Evolutionary conservation across 352 stramenopile genomes (phyloP).

Genomic region (Pythium aquatile): DNA sequence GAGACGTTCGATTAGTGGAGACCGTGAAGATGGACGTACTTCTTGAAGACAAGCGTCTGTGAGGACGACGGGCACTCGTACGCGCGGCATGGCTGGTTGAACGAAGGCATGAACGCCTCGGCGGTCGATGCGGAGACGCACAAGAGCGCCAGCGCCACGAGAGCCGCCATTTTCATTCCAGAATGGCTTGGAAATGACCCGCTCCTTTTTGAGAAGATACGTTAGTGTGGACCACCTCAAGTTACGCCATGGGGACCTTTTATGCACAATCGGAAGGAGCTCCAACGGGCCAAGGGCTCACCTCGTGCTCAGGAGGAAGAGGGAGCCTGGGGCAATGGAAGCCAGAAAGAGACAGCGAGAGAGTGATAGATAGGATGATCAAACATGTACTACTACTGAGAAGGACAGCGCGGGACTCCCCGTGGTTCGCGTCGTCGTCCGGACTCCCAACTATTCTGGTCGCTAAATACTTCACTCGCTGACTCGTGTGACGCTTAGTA

Average conservation of each 20-base stretch:
- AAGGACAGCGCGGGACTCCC: neutral
- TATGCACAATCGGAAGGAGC: neutral
- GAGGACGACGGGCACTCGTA: neutral
- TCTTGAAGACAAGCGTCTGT: neutral
- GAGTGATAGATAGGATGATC: too few species aligned
- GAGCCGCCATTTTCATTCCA: neutral
- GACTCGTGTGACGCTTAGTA: neutral
- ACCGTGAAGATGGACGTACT: neutral
- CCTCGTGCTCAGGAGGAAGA: too few species aligned
- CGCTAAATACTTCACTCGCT: neutral
- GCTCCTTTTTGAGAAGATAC: neutral
- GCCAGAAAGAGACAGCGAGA: too few species aligned
- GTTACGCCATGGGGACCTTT: neutral
- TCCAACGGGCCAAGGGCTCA: too few species aligned
- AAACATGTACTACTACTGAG: too few species aligned
- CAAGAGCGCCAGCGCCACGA: neutral
- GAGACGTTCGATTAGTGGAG: too few species aligned
- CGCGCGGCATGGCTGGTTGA: conserved; percentile 1
- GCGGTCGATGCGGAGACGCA: neutral
- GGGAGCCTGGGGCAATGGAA: too few species aligned
- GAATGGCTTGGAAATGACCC: neutral
- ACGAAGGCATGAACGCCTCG: neutral
- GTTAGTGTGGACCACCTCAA: neutral
- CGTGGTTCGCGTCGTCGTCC: neutral
- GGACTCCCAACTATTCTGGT: neutral